These are phyloP conservation scores for Chenopodium quinoa DNA, from an alignment of 148 eudicot species.

Conservation along the genomic window DNA sequence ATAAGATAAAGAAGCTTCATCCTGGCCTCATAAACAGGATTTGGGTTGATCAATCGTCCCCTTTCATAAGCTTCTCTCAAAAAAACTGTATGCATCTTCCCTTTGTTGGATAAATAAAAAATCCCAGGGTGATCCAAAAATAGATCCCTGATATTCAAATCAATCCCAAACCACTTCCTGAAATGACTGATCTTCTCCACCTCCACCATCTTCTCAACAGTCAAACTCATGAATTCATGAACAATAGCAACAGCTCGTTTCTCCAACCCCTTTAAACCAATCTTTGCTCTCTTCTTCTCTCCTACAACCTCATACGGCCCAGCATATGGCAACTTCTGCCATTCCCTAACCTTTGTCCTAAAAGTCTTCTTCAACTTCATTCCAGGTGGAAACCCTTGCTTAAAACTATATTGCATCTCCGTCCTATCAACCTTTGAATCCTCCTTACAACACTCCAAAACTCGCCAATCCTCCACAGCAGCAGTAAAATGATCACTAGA, in stretches of 20 bases:
- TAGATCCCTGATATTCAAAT: conserved; percentile 82
- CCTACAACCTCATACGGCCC: conserved; percentile 75
- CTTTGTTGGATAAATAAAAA: conserved; percentile 87
- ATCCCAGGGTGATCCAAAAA: conserved; percentile 97
- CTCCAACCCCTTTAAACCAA: conserved; percentile 53
- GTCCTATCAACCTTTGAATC: conserved; percentile 57
- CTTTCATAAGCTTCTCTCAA: conserved; percentile 90
- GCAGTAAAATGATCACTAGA: conserved; percentile 44
- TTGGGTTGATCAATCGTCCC: conserved; percentile 67
- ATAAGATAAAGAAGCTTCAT: conserved; percentile 86
- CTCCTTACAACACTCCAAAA: conserved; percentile 72
- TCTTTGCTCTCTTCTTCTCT: conserved; percentile 47
- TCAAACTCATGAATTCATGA: conserved; percentile 92
- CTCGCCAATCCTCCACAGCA: conserved; percentile 80
- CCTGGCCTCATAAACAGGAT: conserved; percentile 72
- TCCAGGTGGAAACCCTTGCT: conserved; percentile 81
- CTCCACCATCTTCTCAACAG: conserved; percentile 92
- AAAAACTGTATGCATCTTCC: conserved; percentile 80
- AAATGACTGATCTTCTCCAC: conserved; percentile 98
- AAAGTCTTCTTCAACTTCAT: conserved; percentile 75
- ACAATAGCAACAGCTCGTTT: conserved; percentile 87
- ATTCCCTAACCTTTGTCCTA: conserved; percentile 71
- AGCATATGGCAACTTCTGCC: conserved; percentile 67
- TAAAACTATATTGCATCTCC: conserved; percentile 64
- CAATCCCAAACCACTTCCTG: conserved; percentile 86